These are phyloP conservation scores for Eragrostis nindensis DNA, from an alignment of 176 grass and related monocot genomes.

Conservation along the genomic window DNA sequence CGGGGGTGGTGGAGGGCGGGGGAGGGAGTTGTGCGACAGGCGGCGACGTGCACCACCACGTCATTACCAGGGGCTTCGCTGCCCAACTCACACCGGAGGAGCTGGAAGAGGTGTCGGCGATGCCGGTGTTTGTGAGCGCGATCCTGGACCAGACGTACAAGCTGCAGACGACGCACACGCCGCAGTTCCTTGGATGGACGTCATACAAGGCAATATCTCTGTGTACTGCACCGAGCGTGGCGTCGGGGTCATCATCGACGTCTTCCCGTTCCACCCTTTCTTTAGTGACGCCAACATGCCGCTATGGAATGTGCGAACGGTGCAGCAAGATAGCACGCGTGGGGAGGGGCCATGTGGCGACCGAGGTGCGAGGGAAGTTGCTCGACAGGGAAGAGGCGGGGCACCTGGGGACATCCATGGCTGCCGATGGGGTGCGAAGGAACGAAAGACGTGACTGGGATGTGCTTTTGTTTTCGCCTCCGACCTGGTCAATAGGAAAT, in stretches of 20 bases:
- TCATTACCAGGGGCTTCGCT: slow-evolving; percentile 65
- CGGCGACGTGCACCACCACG: slow-evolving; percentile 56
- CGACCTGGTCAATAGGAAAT: no score
- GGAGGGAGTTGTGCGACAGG: slow-evolving; percentile 41
- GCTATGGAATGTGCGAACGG: no score
- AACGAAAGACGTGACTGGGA: no score
- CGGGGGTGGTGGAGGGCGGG: no score
- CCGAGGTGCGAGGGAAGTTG: no score
- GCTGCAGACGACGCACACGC: slow-evolving; percentile 65
- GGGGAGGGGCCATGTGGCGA: no score
- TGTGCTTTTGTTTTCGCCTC: no score
- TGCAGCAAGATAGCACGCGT: no score
- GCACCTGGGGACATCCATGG: no score
- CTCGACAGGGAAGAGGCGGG: no score
- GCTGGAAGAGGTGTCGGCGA: slow-evolving; percentile 30
- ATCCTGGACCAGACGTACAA: slow-evolving; percentile 17
- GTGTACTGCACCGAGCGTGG: not conserved
- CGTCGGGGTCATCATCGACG: slow-evolving; percentile 61
- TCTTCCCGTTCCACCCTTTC: slow-evolving; percentile 54
- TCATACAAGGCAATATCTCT: not conserved
- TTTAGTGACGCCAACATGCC: slow-evolving; percentile 60
- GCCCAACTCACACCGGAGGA: slow-evolving; percentile 47
- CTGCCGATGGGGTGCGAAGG: no score
- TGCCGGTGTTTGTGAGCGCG: slow-evolving; percentile 53
- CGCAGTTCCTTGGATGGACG: slow-evolving; percentile 56